Base-by-base conservation (phyloP, 2,329 filamentous ascomycete genomes). In the Clonostachys byssicola region DNA sequence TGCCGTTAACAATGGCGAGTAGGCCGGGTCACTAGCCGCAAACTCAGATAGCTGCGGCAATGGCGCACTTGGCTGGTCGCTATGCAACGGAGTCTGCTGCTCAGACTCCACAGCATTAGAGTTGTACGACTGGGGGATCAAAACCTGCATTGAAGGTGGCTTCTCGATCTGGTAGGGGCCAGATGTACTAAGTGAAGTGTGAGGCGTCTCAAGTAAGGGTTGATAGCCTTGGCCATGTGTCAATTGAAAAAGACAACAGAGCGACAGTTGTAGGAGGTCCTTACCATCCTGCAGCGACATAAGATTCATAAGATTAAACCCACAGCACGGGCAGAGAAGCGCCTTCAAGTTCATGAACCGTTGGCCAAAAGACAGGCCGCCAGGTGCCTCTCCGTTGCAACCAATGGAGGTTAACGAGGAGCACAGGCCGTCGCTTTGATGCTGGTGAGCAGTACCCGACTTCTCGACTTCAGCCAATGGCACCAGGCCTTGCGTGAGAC, bases 161-260 rank as follows among this genome's bases (percentile, higher is more conserved):
- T 56, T 56, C 40, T 63, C 58, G 35, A 60, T 56, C 40, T 57
- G 48, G 42, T 69, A 71, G 9, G 66, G 59, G 18, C 56, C 54
- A 34, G 56, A 60, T 12, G 59, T 49, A 8, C 56, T 61, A 49
- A 65, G 61, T 33, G 57, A 54, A n/a, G 52, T 52, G 5, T 56
- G 42, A 12, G 54, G 52, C 23, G 57, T 47, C 36, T 53, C 52
- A 6, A 57, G 55, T 20, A 69, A 49, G 18, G 60, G 52, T 47
- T 66, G 60, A 47, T 71, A 71, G 14, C 60, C 68, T 70, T 57
- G 35, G 17, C 12, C 10, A 38, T 14, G 20, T 40, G 47, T 51
- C 20, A 51, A 47, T 23, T 30, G 20, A n/a, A 17, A 34, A 9
- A 35, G 17, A 12, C 12, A 23, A n/a, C 4, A 23, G 23, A 12